phyloP scores from a whole-genome alignment of 2,329 filamentous ascomycete species.

The Diaporthe velutina region DNA sequence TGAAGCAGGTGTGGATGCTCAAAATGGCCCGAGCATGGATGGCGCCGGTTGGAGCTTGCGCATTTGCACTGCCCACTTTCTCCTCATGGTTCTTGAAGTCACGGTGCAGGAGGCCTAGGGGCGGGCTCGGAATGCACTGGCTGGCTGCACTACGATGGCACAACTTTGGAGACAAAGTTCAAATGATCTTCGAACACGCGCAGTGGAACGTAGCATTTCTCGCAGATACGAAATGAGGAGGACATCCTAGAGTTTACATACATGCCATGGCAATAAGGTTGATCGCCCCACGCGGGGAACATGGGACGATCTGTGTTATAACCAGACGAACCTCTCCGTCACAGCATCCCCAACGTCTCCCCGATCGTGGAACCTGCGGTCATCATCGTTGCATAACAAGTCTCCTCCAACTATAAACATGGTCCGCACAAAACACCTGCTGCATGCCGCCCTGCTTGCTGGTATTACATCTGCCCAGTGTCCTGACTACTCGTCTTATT shows the following conservation, averaged over 20 bases:
- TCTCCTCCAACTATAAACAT: background rate
- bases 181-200: background rate
- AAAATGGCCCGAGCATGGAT: too few species aligned
- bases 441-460: constrained; percentile 27
- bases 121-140: background rate
- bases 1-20: too few species aligned
- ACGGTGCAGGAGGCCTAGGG: background rate
- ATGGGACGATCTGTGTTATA: background rate
- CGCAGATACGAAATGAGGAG: background rate
- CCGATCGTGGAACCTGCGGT: background rate
- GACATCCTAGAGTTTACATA: background rate
- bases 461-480: constrained; percentile 53
- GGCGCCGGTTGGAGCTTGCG: background rate
- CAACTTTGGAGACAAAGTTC: background rate
- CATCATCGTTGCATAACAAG: background rate
- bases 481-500: constrained; percentile 76
- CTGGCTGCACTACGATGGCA: background rate
- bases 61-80: background rate
- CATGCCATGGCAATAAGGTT: background rate
- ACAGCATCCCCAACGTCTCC: too few species aligned
- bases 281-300: background rate
- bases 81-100: background rate
- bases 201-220: constrained; percentile 11
- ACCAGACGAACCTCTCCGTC: background rate
- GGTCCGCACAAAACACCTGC: background rate